Evolutionary conservation across 768 basidiomycete species (phyloP).

Genomic region (Agrocybe praecox): DNA sequence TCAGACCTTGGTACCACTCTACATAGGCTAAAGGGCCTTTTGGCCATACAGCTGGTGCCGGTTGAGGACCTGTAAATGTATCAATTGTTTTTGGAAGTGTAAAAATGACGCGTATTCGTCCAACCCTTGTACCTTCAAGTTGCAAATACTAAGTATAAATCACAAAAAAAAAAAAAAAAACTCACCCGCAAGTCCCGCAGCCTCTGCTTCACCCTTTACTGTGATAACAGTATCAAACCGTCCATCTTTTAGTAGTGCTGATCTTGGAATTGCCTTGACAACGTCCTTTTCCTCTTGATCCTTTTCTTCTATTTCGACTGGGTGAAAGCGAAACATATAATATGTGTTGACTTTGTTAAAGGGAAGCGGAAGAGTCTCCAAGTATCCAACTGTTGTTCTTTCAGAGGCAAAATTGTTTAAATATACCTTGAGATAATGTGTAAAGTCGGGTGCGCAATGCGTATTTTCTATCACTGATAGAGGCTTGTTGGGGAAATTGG

Average conservation of each 20-base stretch:
- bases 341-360: constrained; percentile 21
- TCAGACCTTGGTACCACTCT: constrained; percentile 12
- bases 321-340: constrained; percentile 23
- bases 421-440: constrained; percentile 22
- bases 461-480: constrained; percentile 8
- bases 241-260: constrained; percentile 9
- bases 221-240: constrained; percentile 28
- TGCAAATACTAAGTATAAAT: not conserved
- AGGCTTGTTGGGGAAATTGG: constrained; percentile 14
- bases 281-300: constrained; percentile 14
- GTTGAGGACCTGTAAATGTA: not conserved
- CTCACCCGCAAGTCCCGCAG: constrained; percentile 11
- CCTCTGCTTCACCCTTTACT: constrained; percentile 17
- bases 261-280: constrained; percentile 20
- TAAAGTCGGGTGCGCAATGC: constrained; percentile 23
- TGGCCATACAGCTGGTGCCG: constrained; percentile 14
- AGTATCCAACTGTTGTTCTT: not conserved
- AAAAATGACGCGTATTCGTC: constrained; percentile 22
- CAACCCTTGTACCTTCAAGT: constrained; percentile 16
- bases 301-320: constrained; percentile 8
- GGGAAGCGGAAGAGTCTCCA: constrained; percentile 11
- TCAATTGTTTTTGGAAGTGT: constrained; percentile 14
- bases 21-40: constrained; percentile 18
- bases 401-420: constrained; percentile 23
- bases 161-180: not conserved